phyloP scores from a whole-genome alignment of 139 green algal species.

The Yamagishiella unicocca region DNA sequence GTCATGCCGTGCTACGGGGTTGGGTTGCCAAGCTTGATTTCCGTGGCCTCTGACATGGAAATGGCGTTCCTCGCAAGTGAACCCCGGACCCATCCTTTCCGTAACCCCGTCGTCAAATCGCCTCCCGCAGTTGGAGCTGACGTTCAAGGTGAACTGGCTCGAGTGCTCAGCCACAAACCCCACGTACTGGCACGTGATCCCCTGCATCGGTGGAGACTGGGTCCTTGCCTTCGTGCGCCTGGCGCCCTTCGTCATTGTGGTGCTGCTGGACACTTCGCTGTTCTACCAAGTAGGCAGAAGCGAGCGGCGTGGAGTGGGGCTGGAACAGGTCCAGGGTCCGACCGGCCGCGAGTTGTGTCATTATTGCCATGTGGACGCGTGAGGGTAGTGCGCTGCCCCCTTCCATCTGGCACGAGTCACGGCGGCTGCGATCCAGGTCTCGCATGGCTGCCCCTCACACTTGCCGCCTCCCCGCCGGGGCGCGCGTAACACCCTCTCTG shows the following conservation, averaged over 20 bases:
- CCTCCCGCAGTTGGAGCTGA: slow-evolving; percentile 24
- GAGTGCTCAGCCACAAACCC: background rate
- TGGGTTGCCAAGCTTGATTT: no score
- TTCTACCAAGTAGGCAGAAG: slow-evolving; percentile 56
- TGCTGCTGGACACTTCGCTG: slow-evolving; percentile 62
- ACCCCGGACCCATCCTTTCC: background rate
- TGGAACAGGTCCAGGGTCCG: no score
- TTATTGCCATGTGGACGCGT: no score
- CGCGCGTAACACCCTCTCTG: no score
- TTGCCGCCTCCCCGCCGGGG: no score
- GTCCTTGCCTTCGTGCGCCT: slow-evolving; percentile 50
- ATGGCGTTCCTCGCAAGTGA: no score
- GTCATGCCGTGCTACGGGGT: no score
- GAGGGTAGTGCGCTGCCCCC: background rate
- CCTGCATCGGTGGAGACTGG: slow-evolving; percentile 63
- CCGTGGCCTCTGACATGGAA: no score
- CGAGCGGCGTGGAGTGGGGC: no score
- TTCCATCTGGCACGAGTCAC: background rate
- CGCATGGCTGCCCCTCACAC: background rate
- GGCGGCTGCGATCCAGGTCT: background rate
- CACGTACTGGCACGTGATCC: slow-evolving; percentile 34
- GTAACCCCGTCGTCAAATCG: background rate
- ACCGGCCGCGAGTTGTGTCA: no score
- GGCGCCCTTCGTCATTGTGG: slow-evolving; percentile 58
- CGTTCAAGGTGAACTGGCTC: slow-evolving; percentile 35